Base-by-base conservation (phyloP, 352 stramenopile species). In the Phytophthora meadii region DNA sequence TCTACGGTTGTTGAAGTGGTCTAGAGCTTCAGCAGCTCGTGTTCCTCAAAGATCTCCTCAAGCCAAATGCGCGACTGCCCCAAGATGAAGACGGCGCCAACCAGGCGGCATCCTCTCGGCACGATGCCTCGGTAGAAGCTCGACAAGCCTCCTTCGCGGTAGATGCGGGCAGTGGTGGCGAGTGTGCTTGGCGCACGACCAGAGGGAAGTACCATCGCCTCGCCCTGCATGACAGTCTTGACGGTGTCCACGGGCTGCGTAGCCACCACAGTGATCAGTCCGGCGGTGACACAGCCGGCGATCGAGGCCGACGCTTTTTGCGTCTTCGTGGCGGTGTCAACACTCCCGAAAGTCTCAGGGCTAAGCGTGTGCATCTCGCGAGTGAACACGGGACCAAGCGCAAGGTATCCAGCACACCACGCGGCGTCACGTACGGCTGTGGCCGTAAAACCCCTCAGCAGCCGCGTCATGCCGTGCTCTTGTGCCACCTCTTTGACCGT, bases 141-240 rank as follows among this genome's bases (percentile, higher is more conserved):
- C 15, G 51, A 32, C 12, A 90, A 57, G 12, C 87, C 87, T 30
- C 77, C 79, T 45, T 87, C 57, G 15, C 55, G 52, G 44, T 77
- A 89, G 32, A 95, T 82, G 24, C 76, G 71, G 24, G 53, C 57
- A 14, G 77, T 75, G 2, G 77, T 76, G 25, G 74, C 71, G 40
- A 84, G 56, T n/a, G 82, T 72, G 36, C 68, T 84, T 11, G 77
- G 67, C 1, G 78, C 61, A 11, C 68, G 70, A 28, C 69, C 57
- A 1, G 78, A 68, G 2, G 78, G 65, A 12, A 89, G 49, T 27
- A 52, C 44, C 63, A 93, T 70, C 14, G 84, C 84, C 52, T 95
- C 83, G 30, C 87, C 87, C 58, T 95, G 87, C 78, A 93, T 90
- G 24, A 95, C 83, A 0, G 87, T 95, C 76, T 95, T 95, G 54